These are phyloP conservation scores for Aspergillus baeticus DNA, from an alignment of 495 filamentous ascomycete genomes.

Conservation along the genomic window DNA sequence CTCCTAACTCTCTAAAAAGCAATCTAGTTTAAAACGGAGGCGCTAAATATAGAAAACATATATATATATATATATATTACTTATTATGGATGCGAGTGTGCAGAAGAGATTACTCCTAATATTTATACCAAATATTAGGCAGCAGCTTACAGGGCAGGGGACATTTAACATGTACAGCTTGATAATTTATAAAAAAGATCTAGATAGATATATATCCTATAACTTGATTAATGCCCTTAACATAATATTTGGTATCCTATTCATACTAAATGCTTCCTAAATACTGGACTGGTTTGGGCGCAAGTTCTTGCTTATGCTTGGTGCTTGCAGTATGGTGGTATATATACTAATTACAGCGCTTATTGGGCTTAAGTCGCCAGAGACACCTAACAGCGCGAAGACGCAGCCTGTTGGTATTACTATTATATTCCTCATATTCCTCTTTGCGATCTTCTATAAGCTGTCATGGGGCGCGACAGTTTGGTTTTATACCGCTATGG, in stretches of 20 bases:
- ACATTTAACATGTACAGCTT: constrained; percentile 62
- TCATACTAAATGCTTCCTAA: constrained; percentile 71
- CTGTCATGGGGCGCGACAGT: constrained; percentile 65
- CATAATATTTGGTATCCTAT: constrained; percentile 65
- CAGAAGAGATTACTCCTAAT: constrained; percentile 55
- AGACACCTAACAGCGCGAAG: constrained; percentile 43
- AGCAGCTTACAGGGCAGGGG: constrained; percentile 61
- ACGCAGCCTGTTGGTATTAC: constrained; percentile 57
- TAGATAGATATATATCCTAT: constrained; percentile 52
- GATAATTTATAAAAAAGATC: constrained; percentile 62
- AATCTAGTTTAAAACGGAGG: constrained; percentile 16
- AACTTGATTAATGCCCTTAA: constrained; percentile 68
- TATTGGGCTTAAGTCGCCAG: constrained; percentile 59
- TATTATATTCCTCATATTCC: constrained; percentile 60
- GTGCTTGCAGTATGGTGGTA: constrained; percentile 66
- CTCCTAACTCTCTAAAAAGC: constrained; percentile 51
- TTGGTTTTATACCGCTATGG: constrained; percentile 66
- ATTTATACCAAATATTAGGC: constrained; percentile 56
- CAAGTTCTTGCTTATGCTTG: constrained; percentile 63
- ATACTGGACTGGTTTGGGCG: constrained; percentile 66
- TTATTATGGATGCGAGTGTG: constrained; percentile 60
- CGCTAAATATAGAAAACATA: constrained; percentile 61
- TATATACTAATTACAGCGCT: constrained; percentile 65
- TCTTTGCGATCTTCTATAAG: constrained; percentile 65
- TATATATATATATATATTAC: constrained; percentile 54